A percentile compares a stretch with the other conserved stretches of the same genome.
phyloP scores from a whole-genome alignment of 129 eudicot genomes.

The Helianthus annuus region DNA sequence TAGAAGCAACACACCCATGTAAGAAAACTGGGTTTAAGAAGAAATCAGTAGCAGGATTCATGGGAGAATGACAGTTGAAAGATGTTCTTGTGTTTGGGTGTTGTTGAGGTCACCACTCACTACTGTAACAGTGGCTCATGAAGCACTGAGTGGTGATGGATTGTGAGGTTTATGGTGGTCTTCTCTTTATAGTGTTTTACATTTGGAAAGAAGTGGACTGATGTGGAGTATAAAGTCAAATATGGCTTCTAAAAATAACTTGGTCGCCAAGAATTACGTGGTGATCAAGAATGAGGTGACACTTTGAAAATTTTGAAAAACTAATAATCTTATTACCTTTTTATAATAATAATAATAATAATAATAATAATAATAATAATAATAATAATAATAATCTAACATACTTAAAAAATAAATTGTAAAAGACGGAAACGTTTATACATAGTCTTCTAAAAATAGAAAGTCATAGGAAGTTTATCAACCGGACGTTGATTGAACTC shows the following conservation, averaged over 20 bases:
- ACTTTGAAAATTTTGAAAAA: too few species aligned
- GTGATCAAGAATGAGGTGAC: background rate
- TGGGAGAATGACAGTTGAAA: slow-evolving; percentile 4
- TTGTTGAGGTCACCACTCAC: slow-evolving; percentile 24
- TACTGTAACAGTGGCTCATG: background rate
- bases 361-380: too few species aligned
- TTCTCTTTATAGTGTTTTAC: too few species aligned
- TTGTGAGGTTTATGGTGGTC: background rate
- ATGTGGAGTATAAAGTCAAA: background rate
- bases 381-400: too few species aligned
- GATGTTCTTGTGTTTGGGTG: slow-evolving; percentile 1
- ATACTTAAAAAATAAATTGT: too few species aligned
- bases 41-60: slow-evolving; percentile 6
- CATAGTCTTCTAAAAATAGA: too few species aligned
- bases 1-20: slow-evolving; percentile 31
- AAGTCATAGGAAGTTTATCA: too few species aligned
- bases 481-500: too few species aligned
- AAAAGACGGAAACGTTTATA: too few species aligned
- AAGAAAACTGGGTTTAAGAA: slow-evolving; percentile 45
- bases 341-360: too few species aligned
- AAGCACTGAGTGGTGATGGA: background rate
- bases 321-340: too few species aligned
- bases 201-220: background rate
- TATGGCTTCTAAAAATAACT: background rate
- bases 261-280: background rate